Base-by-base conservation (phyloP, 345 rosid genomes). In the Boechera stricta region DNA sequence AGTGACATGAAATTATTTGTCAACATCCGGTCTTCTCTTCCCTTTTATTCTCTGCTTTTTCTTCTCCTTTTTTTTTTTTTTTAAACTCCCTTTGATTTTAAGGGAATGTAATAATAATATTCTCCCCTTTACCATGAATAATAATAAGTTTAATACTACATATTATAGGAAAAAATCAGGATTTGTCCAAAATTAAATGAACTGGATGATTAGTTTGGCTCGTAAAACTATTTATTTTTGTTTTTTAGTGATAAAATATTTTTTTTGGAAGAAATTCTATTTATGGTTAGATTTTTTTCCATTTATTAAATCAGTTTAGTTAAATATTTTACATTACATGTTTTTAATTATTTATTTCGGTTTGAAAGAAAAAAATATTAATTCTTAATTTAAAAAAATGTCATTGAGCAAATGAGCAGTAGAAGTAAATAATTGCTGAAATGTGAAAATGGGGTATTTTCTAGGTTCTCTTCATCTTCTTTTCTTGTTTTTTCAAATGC, bases 11-110 rank as follows among this genome's bases (percentile, higher is more conserved):
- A 87, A 88, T 88, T 90, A 72, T 78, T 78, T 92, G 98, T 94
- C 98, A 89, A 94, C 91, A 87, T 90, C 93, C 90, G 92, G 97
- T 90, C 98, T 90, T 91, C 81, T 83, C 90, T 94, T 82, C 85
- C 89, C 87, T 94, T 94, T 93, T 88, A 85, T 89, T 86, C 86
- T 83, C 86, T 86, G 78, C 85, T 86, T 52, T 73, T 21, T 66
- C 18, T 35, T 58, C 38, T 18, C 45, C 44, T 53, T 38, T 42
- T 66, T 60, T 51, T n/a, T 47, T 48, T 44, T n/a, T 28, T 36
- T 26, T 21, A 41, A 5, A 32, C 10, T 67, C 26, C 0, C 13
- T 57, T 75, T 38, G 0, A 8, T 51, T 57, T n/a, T 16, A 13
- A 11, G n/a, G n/a, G 48, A 44, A 15, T 47, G 52, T 48, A 48